Percentiles rank a stretch among this genome's conserved stretches.
Evolutionary conservation across 345 rosid species (phyloP).

Genomic region (Rhodomyrtus tomentosa): DNA sequence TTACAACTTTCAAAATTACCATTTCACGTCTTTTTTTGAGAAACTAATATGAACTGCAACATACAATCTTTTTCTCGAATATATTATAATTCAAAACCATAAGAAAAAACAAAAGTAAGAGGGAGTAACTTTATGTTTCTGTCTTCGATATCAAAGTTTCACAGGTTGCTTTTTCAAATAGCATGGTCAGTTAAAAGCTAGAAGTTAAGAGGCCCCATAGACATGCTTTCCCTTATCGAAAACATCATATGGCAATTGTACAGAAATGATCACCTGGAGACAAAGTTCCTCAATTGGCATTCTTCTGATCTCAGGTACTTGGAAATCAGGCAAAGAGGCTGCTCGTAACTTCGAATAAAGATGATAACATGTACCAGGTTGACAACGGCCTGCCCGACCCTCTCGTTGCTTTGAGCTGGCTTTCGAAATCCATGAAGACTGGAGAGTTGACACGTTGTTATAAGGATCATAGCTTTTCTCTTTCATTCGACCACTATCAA

Average conservation of each 20-base stretch:
- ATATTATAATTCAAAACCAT: not conserved
- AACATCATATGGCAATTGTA: not conserved
- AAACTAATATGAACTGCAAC: not conserved
- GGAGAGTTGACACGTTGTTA: slow-evolving; percentile 83
- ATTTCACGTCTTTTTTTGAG: not conserved
- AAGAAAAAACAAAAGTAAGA: not conserved
- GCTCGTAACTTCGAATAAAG: slow-evolving; percentile 74
- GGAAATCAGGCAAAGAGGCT: slow-evolving; percentile 70
- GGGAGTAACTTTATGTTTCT: not conserved
- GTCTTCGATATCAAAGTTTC: not conserved
- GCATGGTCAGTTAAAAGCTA: not conserved
- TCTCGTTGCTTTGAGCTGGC: slow-evolving; percentile 94
- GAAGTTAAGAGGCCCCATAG: not conserved
- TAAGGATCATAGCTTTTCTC: slow-evolving; percentile 94
- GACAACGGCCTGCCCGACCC: slow-evolving; percentile 97
- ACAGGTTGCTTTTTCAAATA: not conserved
- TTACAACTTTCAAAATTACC: not conserved
- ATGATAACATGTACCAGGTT: slow-evolving; percentile 91
- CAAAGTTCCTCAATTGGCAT: slow-evolving; percentile 93
- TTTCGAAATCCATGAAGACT: slow-evolving; percentile 84
- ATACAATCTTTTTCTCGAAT: not conserved
- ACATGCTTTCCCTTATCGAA: not conserved
- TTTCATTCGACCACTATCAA: slow-evolving; percentile 95
- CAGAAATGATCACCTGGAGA: slow-evolving; percentile 48
- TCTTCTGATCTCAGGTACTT: slow-evolving; percentile 87